Evolutionary conservation across 768 basidiomycete genomes (phyloP), one percentile per base, ranked within the genome.

Genomic region (Rhizopogon vulgaris): DNA sequence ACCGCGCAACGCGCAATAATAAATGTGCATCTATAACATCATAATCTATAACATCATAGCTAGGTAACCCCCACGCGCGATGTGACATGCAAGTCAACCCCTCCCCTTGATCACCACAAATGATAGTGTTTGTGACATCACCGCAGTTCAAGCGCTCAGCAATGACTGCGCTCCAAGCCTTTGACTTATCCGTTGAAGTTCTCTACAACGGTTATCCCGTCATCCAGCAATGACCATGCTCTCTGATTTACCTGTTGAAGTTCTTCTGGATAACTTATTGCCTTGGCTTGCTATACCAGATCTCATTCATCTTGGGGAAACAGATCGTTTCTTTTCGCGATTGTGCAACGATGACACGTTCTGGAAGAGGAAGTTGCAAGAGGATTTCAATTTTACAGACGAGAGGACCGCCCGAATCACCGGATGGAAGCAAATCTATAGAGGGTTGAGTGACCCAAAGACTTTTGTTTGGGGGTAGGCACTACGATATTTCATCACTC

Each of bases 341-440:
- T 59, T 87, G 24, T 79, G 78, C 61, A 71, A 77, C 11, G 90
- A 93, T 61, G 86, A 90, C 52, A 83, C 82, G 0, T 76, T 92
- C 53, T 94, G 92, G 92, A 84, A 82, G 63, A 74, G 79, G 27
- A 85, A 79, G 54, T 69, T 90, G 8, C 63, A 74, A 28, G 65
- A 68, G 30, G 92, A 94, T 63, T 93, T 83, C 72, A 90, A 91
- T 67, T 94, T 90, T 59, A 77, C 85, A 7, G 80, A 78, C 3
- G 73, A 77, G 38, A 78, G 76, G 38, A 91, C 86, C 0, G 91
- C 91, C 12, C 74, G 92, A 17, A 80, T 77, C 11, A 81, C 69
- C 40, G 90, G 90, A 12, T 94, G 86, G 83, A 87, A 85, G 67
- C 77, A 82, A 58, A 80, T 94, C 37, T 94, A 93, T 70, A 75